Evolutionary conservation across 495 filamentous ascomycete genomes (phyloP), one percentile per base, ranked within the genome.

Genomic region (Aspergillus homomorphus): DNA sequence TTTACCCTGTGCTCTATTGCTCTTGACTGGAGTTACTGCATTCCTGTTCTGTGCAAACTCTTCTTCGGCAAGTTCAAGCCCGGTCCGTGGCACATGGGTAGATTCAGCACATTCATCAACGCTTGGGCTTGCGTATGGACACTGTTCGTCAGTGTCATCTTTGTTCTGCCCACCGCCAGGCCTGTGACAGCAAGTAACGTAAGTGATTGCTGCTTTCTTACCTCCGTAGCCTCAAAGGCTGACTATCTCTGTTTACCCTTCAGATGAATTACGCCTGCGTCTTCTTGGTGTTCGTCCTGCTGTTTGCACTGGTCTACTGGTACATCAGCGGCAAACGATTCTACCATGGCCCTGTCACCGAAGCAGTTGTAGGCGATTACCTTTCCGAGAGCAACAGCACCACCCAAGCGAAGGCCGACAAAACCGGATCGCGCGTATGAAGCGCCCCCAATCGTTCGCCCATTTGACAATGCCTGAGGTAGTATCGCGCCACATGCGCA

Each of bases 1-100:
- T 87, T 87, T 72, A 86, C 85, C 56, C 72, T 86, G 12, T 84
- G 80, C 57, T 78, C 84, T 19, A 85, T 87, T 49, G 82, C 83
- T 9, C 69, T 87, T n/a, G 85, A 87, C 63, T 80, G 82, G 75
- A 79, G 74, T 43, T 87, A 86, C 69, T 76, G 80, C 56, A 82
- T 87, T 48, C 85, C 85, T 0, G 80, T 88, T 46, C 57, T 83
- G 21, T 87, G 82, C 68, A 88, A 87, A 69, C 59, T 87, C 49
- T 9, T 77, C 3, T 86, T 79, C 46, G 76, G 79, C 15, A 69
- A 78, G 28, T 86, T 87, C 59, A 68, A 82, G 67, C 77, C 73
- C 15, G 85, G 84, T 20, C 85, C 84, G 18, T 87, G 82, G 79
- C 73, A 86, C 61, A 71, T 87, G 72, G 84, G 84, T 10, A 63